phyloP scores from a whole-genome alignment of 495 filamentous ascomycete genomes.

The Haplographium delicatum region DNA sequence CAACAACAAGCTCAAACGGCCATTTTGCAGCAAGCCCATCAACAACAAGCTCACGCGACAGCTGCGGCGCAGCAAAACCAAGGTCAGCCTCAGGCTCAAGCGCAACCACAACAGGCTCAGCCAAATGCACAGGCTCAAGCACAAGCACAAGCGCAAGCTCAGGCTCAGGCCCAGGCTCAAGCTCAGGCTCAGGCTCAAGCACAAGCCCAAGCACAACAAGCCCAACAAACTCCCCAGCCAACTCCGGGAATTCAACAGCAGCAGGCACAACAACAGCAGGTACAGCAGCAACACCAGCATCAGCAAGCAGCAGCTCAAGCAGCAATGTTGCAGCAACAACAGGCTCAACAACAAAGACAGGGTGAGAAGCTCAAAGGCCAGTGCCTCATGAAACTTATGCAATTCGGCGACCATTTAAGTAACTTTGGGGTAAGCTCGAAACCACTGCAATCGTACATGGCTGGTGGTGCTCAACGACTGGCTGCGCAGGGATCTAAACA shows the following conservation, averaged over 20 bases:
- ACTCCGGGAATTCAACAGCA: constrained; percentile 25
- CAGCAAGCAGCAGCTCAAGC: constrained; percentile 32
- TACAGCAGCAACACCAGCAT: constrained; percentile 32
- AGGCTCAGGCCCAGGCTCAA: constrained; percentile 35
- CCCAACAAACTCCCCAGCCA: constrained; percentile 44
- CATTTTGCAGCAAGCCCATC: constrained; percentile 29
- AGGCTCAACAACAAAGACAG: constrained; percentile 39
- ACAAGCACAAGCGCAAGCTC: constrained; percentile 24
- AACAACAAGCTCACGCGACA: constrained; percentile 7
- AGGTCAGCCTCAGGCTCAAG: constrained; percentile 36
- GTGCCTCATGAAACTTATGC: constrained; percentile 57
- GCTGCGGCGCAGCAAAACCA: constrained; percentile 18
- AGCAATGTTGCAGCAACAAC: constrained; percentile 42
- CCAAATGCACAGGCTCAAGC: constrained; percentile 7
- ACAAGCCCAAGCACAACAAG: constrained; percentile 17
- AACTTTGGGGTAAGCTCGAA: constrained; percentile 50
- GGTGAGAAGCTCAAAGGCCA: constrained; percentile 48
- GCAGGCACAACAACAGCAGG: constrained; percentile 34
- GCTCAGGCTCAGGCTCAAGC: constrained; percentile 22
- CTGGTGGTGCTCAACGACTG: constrained; percentile 16
- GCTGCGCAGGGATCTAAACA: constrained; percentile 45
- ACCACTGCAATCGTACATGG: constrained; percentile 23
- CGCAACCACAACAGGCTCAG: constrained; percentile 30
- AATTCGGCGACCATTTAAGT: constrained; percentile 67
- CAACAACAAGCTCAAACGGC: constrained; percentile 30